Conservation (phyloP, 208 protist genomes). For the Acanthamoeba culbertsoni region DNA sequence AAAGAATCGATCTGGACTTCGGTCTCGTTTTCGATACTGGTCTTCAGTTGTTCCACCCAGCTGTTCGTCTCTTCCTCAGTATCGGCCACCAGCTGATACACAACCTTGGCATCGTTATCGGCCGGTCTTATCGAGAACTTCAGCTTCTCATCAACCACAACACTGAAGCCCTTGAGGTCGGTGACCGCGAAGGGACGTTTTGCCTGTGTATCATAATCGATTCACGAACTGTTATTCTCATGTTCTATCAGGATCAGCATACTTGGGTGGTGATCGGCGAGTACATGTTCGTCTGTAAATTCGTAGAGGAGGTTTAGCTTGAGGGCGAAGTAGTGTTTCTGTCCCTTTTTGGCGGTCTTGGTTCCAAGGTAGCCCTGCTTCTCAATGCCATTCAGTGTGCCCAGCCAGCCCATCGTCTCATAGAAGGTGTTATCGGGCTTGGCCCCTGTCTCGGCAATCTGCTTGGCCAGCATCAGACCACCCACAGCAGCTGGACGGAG, state of each 20-base stretch:
- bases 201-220: not conserved
- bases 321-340: not conserved
- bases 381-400: not conserved
- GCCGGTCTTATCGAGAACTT: not conserved
- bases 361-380: not conserved
- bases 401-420: not conserved
- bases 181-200: not conserved
- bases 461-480: not conserved
- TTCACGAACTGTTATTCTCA: not conserved
- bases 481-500: not conserved
- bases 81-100: not conserved
- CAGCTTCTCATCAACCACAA: not conserved
- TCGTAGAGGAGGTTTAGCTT: conserved; percentile 5
- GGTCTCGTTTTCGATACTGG: not conserved
- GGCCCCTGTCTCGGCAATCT: not conserved
- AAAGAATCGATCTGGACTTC: not conserved
- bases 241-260: not conserved
- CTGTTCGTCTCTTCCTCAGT: not conserved
- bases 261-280: not conserved
- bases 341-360: not conserved
- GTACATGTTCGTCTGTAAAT: not conserved
- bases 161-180: not conserved
- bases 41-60: not conserved
- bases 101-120: not conserved
- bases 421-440: not conserved